Evolutionary conservation across 192 early-diverging fungal species (phyloP).

Genomic region (Diversispora epigaea): DNA sequence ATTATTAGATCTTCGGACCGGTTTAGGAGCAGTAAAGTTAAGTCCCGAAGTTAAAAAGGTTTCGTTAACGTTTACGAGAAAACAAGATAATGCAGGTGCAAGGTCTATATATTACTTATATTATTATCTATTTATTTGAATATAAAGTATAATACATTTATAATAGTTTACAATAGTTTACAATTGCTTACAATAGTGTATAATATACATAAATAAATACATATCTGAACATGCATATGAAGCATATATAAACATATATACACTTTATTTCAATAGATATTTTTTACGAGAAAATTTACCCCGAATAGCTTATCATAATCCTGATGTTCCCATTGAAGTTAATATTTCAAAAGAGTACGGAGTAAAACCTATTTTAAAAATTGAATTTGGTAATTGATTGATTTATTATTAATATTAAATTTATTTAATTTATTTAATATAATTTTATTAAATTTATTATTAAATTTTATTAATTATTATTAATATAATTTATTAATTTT

Average conservation of each 20-base stretch:
- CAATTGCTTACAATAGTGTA: no score
- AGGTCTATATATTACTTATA: constrained; percentile 40
- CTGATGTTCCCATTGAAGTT: constrained; percentile 47
- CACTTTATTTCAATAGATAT: constrained; percentile 39
- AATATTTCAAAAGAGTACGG: constrained; percentile 41
- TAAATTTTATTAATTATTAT: not conserved
- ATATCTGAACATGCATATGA: no score
- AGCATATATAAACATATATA: not conserved
- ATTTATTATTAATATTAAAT: not conserved
- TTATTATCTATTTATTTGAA: not conserved
- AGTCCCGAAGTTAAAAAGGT: constrained; percentile 50
- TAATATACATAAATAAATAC: no score
- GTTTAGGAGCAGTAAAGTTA: constrained; percentile 51
- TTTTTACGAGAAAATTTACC: constrained; percentile 56
- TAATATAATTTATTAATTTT: not conserved
- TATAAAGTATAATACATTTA: no score
- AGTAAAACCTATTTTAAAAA: constrained; percentile 45
- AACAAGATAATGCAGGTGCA: constrained; percentile 50
- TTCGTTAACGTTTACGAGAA: constrained; percentile 45
- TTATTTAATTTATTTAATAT: not conserved
- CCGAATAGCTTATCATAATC: constrained; percentile 58
- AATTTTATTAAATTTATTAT: not conserved
- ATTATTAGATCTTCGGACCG: constrained; percentile 43
- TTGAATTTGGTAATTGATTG: constrained; percentile 51
- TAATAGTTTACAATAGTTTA: no score